phyloP scores from a whole-genome alignment of 2,329 filamentous ascomycete genomes.

The Mycogone perniciosa region DNA sequence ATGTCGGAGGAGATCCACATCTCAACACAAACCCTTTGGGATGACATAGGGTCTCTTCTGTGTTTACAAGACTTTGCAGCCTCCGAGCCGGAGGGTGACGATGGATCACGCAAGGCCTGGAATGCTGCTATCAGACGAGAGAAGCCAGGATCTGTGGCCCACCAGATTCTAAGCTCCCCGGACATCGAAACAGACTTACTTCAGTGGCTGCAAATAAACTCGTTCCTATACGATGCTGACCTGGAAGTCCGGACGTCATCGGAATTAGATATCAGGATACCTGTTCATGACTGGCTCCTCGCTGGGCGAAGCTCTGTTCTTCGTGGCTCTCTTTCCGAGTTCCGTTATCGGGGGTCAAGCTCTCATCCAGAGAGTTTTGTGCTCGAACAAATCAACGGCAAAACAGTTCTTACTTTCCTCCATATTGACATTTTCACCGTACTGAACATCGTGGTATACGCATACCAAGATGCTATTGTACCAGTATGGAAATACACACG shows the following conservation, averaged over 20 bases:
- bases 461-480: constrained; percentile 73
- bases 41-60: constrained; percentile 64
- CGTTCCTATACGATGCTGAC: constrained; percentile 37
- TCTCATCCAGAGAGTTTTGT: constrained; percentile 23
- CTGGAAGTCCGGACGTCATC: constrained; percentile 49
- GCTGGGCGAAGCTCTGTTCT: constrained; percentile 66
- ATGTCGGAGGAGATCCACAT: constrained; percentile 66
- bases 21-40: constrained; percentile 62
- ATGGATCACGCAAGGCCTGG: constrained; percentile 36
- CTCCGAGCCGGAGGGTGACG: constrained; percentile 26
- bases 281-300: constrained; percentile 77
- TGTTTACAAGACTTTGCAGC: constrained; percentile 57
- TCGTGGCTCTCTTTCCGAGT: constrained; percentile 53
- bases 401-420: constrained; percentile 56
- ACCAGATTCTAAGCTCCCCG: constrained; percentile 53
- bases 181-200: constrained; percentile 59
- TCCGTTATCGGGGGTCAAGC: constrained; percentile 32
- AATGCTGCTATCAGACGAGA: constrained; percentile 30
- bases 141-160: constrained; percentile 44
- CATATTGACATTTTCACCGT: constrained; percentile 70
- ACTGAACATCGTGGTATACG: constrained; percentile 70
- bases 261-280: constrained; percentile 63
- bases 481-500: constrained; percentile 82
- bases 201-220: constrained; percentile 39
- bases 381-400: constrained; percentile 38